Base-by-base conservation (phyloP, 768 basidiomycete genomes). In the Paxillus ammoniavirescens region DNA sequence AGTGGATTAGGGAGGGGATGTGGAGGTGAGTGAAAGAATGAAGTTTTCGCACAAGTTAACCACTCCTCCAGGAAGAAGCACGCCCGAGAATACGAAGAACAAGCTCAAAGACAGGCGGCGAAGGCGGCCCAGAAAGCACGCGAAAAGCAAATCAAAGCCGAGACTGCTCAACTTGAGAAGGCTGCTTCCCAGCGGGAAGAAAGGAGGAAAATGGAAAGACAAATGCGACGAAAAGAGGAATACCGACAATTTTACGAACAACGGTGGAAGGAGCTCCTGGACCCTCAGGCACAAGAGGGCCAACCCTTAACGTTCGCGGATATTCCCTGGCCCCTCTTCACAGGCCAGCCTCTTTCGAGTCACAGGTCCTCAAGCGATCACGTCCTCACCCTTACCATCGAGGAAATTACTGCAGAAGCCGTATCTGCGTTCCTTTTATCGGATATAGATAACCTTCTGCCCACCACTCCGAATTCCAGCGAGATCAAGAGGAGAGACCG, bases 1-100 rank as follows among this genome's bases (percentile, higher is more conserved):
- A 92, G 61, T 95, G 90, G 89, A 73, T 96, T 47, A 75, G 93
- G 57, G 71, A 78, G 23, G 91, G 91, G 44, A 95, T 97, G 89
- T 93, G 90, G 76, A 81, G 83, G 82, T 86, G 55, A 38, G 82
- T 70, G 26, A n/a, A 13, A 30, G 38, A 14, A 33, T 42, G 44
- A 37, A 43, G 33, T 28, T 42, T 38, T 42, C 47, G 46, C 43
- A 17, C 46, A 48, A 42, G 41, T 36, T 53, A 45, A 51, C 50
- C 42, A 50, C 41, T 30, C 52, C 1, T 50, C 40, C 30, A 90
- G 89, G 69, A 84, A 80, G 69, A 83, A 81, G 9, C 85, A 90
- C 60, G 82, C 83, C 1, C 77, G 77, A 18, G 83, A 88, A 70
- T 79, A 82, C 68, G 84, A 77, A 50, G 86, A 90, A 55, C 75